These are phyloP conservation scores for Sanghuangporus weigelae DNA, from an alignment of 1,284 basidiomycete genomes.

Conservation along the genomic window DNA sequence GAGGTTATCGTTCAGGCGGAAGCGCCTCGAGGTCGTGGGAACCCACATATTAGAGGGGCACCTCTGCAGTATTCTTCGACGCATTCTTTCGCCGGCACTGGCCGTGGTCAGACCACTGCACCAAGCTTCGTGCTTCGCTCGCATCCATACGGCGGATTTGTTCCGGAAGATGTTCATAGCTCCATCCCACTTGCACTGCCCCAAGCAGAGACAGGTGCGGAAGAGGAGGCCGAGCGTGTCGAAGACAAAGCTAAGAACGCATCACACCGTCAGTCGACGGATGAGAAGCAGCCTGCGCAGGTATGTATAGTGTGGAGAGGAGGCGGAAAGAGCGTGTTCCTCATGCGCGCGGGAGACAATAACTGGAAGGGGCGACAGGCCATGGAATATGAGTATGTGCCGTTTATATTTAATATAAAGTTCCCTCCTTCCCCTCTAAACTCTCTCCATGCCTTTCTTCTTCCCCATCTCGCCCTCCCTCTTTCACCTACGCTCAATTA, in stretches of 20 bases:
- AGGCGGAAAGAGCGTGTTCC: constrained; percentile 51
- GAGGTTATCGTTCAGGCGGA: background rate
- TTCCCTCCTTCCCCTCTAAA: background rate
- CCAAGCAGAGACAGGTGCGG: constrained; percentile 26
- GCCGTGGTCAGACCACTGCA: constrained; percentile 12
- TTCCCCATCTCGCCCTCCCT: background rate
- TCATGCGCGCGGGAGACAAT: constrained; percentile 66
- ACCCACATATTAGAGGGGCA: constrained; percentile 28
- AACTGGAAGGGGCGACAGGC: constrained; percentile 62
- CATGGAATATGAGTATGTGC: constrained; percentile 58
- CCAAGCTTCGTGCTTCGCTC: constrained; percentile 24
- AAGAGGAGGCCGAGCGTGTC: constrained; percentile 29
- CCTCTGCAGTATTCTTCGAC: constrained; percentile 32
- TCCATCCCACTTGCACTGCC: constrained; percentile 55
- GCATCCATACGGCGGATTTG: constrained; percentile 32
- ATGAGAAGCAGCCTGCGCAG: constrained; percentile 34
- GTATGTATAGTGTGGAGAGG: constrained; percentile 61
- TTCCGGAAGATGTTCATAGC: constrained; percentile 55
- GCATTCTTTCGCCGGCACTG: constrained; percentile 29
- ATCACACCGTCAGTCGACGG: constrained; percentile 30
- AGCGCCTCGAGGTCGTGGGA: constrained; percentile 20
- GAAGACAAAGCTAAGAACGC: constrained; percentile 20
- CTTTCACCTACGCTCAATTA: background rate
- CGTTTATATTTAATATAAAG: constrained; percentile 20
- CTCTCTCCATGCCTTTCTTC: background rate